phyloP scores from a whole-genome alignment of 768 basidiomycete species.

The Russula sp. region DNA sequence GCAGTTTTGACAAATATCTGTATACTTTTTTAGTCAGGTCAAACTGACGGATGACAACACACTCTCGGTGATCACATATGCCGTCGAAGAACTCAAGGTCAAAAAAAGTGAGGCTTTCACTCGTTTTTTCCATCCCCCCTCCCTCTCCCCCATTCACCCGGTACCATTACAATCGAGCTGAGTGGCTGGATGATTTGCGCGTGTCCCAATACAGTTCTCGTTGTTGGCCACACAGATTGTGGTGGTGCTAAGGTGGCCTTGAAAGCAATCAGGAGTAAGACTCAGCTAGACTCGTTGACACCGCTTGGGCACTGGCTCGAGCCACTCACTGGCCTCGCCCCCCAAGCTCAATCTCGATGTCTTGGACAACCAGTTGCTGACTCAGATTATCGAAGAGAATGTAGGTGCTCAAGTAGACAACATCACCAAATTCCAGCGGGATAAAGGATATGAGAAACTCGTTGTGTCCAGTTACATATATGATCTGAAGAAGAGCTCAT shows the following conservation, averaged over 20 bases:
- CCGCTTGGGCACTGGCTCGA: constrained; percentile 66
- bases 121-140: too few species aligned
- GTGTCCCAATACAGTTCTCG: constrained; percentile 53
- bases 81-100: constrained; percentile 60
- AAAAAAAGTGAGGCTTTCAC: constrained; percentile 60
- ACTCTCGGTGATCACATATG: constrained; percentile 66
- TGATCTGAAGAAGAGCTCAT: constrained; percentile 27
- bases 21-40: constrained; percentile 56
- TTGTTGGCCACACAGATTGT: constrained; percentile 80
- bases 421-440: constrained; percentile 26
- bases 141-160: not conserved
- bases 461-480: constrained; percentile 50
- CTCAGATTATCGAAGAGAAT: constrained; percentile 18
- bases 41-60: constrained; percentile 63
- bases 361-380: constrained; percentile 30
- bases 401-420: constrained; percentile 26
- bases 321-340: constrained; percentile 52
- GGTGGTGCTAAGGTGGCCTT: constrained; percentile 64
- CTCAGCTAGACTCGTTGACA: constrained; percentile 26
- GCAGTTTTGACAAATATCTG: not conserved
- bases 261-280: constrained; percentile 35
- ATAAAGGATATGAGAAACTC: constrained; percentile 32
- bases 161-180: too few species aligned
- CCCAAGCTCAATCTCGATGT: constrained; percentile 38
- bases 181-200: not conserved